phyloP scores from a whole-genome alignment of 108 stramenopile genomes.

The Parietichytrium sp. region DNA sequence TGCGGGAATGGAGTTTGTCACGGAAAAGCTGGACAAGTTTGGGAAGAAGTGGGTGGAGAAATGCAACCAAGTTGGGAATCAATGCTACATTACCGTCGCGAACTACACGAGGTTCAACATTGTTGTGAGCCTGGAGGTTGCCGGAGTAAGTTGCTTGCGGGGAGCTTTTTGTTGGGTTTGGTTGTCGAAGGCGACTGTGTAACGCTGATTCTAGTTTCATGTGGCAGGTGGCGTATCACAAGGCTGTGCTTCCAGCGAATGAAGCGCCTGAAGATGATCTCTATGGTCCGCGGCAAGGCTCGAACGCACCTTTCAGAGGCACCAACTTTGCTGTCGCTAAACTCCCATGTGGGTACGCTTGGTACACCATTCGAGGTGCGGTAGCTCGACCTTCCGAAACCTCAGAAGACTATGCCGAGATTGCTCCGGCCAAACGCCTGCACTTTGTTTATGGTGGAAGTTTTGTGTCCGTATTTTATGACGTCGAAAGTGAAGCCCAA shows the following conservation, averaged over 20 bases:
- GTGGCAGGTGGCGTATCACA: constrained; percentile 11
- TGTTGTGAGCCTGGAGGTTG: constrained; percentile 22
- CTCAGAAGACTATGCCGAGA: neutral
- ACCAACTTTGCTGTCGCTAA: constrained; percentile 30
- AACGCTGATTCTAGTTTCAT: no score
- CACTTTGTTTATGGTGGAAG: constrained; percentile 33
- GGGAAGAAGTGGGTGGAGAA: neutral
- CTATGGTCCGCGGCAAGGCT: neutral
- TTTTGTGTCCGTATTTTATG: no score
- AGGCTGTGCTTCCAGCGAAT: neutral
- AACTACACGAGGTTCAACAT: neutral
- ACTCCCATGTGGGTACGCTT: neutral
- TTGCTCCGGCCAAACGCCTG: neutral
- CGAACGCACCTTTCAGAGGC: neutral
- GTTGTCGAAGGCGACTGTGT: no score
- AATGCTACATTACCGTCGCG: neutral
- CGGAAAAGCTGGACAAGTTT: neutral
- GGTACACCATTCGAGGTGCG: neutral
- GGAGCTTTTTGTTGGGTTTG: no score
- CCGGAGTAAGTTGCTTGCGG: no score
- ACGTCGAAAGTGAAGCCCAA: no score
- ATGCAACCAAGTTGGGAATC: constrained; percentile 27
- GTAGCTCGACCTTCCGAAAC: no score
- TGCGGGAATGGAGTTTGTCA: neutral
- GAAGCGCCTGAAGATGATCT: neutral